Percentiles rank a stretch among this genome's conserved stretches.
These are phyloP conservation scores for Hypocreales sp. DNA, from an alignment of 2,329 filamentous ascomycete genomes.

Conservation along the genomic window DNA sequence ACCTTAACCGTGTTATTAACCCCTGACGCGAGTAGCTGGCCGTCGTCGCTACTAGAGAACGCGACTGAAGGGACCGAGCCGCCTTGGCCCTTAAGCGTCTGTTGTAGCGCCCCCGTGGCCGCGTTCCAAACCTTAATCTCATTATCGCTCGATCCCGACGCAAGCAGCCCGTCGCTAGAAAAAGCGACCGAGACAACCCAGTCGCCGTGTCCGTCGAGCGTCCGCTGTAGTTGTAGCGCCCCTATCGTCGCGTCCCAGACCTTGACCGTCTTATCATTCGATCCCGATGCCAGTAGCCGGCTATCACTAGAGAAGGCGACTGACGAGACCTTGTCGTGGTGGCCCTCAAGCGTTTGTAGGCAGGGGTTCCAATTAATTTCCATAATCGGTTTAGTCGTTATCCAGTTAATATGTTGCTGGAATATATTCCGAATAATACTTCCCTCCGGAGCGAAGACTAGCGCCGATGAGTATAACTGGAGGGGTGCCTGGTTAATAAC, in stretches of 20 bases:
- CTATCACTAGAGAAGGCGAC: neutral
- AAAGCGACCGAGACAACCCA: too few relatives aligned
- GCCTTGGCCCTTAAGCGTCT: neutral
- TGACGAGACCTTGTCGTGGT: neutral
- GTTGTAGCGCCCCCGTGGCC: neutral
- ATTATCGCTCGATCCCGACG: neutral
- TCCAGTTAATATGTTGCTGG: constrained; percentile 4
- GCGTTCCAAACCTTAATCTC: neutral
- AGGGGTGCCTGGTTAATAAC: constrained; percentile 6
- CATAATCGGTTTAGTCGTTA: constrained; percentile 1
- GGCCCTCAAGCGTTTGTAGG: neutral
- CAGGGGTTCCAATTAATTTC: neutral
- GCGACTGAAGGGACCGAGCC: neutral
- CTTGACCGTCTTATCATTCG: too few relatives aligned
- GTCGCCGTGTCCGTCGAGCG: too few relatives aligned
- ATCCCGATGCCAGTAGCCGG: too few relatives aligned
- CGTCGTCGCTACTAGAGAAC: neutral
- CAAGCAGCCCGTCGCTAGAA: neutral
- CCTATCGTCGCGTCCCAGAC: too few relatives aligned
- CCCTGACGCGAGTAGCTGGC: neutral
- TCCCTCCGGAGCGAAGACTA: constrained; percentile 8
- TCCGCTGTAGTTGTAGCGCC: too few relatives aligned
- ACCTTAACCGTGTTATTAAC: neutral
- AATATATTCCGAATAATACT: constrained; percentile 6
- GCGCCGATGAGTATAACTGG: constrained; percentile 10